Conservation (phyloP, 306 rosid species). For the Acacia melanoxylon region DNA sequence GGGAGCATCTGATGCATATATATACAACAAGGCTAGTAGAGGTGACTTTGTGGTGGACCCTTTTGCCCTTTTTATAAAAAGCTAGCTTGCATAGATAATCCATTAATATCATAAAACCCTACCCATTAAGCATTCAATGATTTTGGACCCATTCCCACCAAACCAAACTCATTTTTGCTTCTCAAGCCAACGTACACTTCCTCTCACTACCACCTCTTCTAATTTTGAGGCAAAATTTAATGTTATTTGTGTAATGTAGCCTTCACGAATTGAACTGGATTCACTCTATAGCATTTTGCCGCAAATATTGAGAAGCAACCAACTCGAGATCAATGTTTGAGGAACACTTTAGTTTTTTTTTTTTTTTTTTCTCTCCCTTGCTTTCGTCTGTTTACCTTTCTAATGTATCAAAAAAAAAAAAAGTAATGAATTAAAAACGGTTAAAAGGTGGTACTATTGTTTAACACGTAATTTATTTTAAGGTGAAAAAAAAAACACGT, state of each 20-base stretch:
- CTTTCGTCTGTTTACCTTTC: no score
- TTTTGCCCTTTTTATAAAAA: neutral
- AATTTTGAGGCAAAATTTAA: neutral
- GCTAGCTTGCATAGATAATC: neutral
- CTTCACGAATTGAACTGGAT: neutral
- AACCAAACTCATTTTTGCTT: neutral
- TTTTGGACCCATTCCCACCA: neutral
- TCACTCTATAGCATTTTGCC: neutral
- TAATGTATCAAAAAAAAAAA: no score
- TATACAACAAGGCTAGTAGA: neutral
- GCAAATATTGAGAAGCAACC: neutral
- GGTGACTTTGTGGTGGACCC: neutral
- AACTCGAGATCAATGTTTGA: no score
- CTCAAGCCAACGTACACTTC: neutral
- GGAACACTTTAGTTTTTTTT: no score
- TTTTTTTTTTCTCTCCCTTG: no score
- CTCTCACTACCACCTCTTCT: neutral
- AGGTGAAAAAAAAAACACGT: no score
- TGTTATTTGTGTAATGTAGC: neutral
- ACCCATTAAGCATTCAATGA: neutral
- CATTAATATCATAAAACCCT: neutral
- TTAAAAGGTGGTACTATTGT: no score
- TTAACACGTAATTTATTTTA: no score
- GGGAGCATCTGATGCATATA: neutral
- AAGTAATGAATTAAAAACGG: no score